Evolutionary conservation across 345 rosid genomes (phyloP).

Genomic region (Lepidium africanum): DNA sequence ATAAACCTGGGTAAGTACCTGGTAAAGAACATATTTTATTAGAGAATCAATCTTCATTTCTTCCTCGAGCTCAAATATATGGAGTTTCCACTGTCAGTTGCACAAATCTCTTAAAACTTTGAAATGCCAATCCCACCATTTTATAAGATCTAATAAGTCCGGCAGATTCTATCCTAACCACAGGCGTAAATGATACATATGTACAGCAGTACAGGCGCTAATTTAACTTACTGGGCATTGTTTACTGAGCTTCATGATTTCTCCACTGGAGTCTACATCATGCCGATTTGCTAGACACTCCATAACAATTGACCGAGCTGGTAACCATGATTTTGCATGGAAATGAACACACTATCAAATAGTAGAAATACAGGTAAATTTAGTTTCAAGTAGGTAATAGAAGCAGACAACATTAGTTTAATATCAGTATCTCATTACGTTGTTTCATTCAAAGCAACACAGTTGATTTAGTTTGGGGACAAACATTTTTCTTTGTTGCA

Average conservation of each 20-base stretch:
- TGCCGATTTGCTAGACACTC: slow-evolving; percentile 52
- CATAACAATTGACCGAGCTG: slow-evolving; percentile 72
- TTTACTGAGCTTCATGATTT: slow-evolving; percentile 54
- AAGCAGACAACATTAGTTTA: not conserved
- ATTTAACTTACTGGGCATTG: slow-evolving; percentile 68
- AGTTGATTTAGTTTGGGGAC: not conserved
- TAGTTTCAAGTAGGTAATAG: not conserved
- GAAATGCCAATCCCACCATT: not conserved
- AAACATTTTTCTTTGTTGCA: not conserved
- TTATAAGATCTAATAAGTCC: not conserved
- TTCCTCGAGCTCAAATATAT: slow-evolving; percentile 70
- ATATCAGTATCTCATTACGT: not conserved
- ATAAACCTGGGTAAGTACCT: slow-evolving; percentile 28
- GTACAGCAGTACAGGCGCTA: not conserved
- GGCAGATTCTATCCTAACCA: not conserved
- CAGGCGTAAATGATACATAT: not conserved
- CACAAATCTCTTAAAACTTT: not conserved
- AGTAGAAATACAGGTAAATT: not conserved
- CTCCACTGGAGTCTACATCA: slow-evolving; percentile 61
- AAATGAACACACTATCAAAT: slow-evolving; percentile 47
- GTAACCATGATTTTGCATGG: slow-evolving; percentile 78
- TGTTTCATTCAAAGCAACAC: not conserved
- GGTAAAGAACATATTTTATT: slow-evolving; percentile 71
- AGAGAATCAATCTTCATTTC: slow-evolving; percentile 62
- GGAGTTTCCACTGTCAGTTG: slow-evolving; percentile 71